Evolutionary conservation across 2,329 filamentous ascomycete genomes (phyloP).

Genomic region (Zasmidium cellare): DNA sequence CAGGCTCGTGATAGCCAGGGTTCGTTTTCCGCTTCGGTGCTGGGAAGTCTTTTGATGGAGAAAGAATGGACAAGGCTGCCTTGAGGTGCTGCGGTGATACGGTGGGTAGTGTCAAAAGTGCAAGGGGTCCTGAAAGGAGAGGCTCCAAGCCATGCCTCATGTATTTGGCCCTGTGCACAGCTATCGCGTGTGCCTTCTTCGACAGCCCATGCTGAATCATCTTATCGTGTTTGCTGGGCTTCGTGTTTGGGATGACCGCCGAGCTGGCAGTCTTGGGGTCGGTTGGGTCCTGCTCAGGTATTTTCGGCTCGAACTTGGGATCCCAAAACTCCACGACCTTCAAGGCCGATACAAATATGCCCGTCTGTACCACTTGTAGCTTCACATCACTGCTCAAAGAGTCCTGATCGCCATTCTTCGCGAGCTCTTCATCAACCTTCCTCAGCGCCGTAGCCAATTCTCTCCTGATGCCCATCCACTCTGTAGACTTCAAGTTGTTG

Average conservation of each 20-base stretch:
- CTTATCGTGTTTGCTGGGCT: conserved; percentile 16
- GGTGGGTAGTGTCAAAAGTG: conserved; percentile 74
- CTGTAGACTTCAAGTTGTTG: conserved; percentile 71
- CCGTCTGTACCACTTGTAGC: conserved; percentile 81
- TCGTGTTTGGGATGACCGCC: conserved; percentile 34
- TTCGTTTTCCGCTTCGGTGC: conserved; percentile 73
- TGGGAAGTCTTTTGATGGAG: conserved; percentile 73
- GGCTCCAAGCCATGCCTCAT: conserved; percentile 63
- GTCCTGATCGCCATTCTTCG: conserved; percentile 63
- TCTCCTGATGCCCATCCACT: conserved; percentile 72
- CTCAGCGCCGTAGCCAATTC: conserved; percentile 63
- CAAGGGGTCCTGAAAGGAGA: conserved; percentile 78
- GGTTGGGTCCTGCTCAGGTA: conserved; percentile 1
- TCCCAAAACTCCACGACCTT: conserved; percentile 80
- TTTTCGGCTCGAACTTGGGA: conserved; percentile 32
- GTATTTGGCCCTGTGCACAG: conserved; percentile 39
- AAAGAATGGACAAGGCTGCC: conserved; percentile 74
- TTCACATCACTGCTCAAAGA: conserved; percentile 49
- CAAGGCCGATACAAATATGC: conserved; percentile 83
- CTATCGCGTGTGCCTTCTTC: conserved; percentile 52
- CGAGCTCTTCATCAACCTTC: conserved; percentile 62
- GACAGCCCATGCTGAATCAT: conserved; percentile 59
- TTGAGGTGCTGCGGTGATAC: conserved; percentile 84
- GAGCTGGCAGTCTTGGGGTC: conserved; percentile 27
- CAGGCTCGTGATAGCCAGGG: conserved; percentile 77